Conservation (phyloP, 441 rosid genomes). For the Euphorbia celastroides region DNA sequence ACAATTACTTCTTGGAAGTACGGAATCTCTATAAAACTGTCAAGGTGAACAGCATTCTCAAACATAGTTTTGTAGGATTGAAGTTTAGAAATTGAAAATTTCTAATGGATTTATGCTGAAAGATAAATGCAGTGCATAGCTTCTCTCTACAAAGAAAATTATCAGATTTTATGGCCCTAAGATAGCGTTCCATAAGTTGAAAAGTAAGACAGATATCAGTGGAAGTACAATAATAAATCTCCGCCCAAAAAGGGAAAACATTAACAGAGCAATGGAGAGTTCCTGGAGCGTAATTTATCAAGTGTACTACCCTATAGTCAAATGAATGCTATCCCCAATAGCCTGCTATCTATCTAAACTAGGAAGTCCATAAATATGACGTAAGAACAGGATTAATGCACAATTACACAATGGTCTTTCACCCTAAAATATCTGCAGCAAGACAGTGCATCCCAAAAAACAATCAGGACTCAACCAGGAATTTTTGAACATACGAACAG, state of each 20-base stretch:
- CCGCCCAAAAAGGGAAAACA: not conserved
- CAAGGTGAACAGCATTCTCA: conserved; percentile 35
- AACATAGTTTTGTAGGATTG: not conserved
- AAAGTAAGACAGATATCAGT: not conserved
- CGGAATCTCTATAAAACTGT: conserved; percentile 66
- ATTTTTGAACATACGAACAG: not conserved
- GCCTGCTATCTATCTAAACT: not conserved
- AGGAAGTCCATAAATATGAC: not conserved
- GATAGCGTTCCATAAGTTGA: not conserved
- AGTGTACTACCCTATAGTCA: not conserved
- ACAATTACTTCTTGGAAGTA: conserved; percentile 97
- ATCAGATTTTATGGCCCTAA: not conserved
- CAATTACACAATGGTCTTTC: not conserved
- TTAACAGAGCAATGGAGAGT: not conserved
- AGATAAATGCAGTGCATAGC: not conserved
- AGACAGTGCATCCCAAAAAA: conserved; percentile 4
- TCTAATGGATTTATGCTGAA: not conserved
- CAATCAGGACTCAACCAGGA: not conserved
- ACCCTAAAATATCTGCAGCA: not conserved
- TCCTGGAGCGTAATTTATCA: not conserved
- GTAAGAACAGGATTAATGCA: not conserved
- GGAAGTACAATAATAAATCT: not conserved
- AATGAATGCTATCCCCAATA: not conserved
- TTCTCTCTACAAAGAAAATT: not conserved
- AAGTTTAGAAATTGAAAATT: not conserved